Evolutionary conservation across 1,139 yeast species (phyloP).

Genomic region (Oligophagozyma castellii): DNA sequence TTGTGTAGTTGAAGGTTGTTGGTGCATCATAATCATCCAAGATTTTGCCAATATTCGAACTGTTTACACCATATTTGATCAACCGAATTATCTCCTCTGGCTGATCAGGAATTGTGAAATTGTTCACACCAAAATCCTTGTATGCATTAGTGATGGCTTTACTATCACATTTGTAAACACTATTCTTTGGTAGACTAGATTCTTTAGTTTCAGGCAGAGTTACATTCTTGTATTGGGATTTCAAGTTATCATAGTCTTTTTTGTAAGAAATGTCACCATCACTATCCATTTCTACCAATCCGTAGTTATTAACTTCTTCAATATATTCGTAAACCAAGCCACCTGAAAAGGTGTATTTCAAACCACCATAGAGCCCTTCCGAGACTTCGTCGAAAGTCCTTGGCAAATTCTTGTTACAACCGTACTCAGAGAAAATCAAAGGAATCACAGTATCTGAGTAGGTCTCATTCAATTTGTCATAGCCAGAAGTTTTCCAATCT

Average conservation of each 20-base stretch:
- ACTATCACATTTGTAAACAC: constrained; percentile 41
- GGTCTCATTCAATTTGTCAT: constrained; percentile 43
- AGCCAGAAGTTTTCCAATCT: constrained; percentile 58
- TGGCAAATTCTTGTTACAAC: constrained; percentile 51
- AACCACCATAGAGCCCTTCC: constrained; percentile 39
- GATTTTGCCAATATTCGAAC: constrained; percentile 36
- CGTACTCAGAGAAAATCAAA: constrained; percentile 75
- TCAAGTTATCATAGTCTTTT: constrained; percentile 44
- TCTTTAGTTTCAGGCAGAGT: constrained; percentile 31
- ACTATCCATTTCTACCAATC: constrained; percentile 43
- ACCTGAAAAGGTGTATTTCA: constrained; percentile 50
- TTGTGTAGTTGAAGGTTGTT: constrained; percentile 29
- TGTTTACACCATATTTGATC: constrained; percentile 40
- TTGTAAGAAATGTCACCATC: constrained; percentile 32
- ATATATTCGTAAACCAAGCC: constrained; percentile 70
- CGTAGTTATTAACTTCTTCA: constrained; percentile 55
- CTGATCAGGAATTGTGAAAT: constrained; percentile 31
- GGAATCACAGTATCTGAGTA: constrained; percentile 55
- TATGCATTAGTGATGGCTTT: constrained; percentile 29
- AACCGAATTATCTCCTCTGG: constrained; percentile 29
- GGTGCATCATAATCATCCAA: constrained; percentile 28
- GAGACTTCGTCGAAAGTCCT: constrained; percentile 63
- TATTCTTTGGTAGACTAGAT: constrained; percentile 25
- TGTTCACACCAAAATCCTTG: constrained; percentile 28
- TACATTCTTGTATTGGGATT: constrained; percentile 33